Evolutionary conservation across 805 yeast species (phyloP).

Genomic region (Nematodospora valgi): DNA sequence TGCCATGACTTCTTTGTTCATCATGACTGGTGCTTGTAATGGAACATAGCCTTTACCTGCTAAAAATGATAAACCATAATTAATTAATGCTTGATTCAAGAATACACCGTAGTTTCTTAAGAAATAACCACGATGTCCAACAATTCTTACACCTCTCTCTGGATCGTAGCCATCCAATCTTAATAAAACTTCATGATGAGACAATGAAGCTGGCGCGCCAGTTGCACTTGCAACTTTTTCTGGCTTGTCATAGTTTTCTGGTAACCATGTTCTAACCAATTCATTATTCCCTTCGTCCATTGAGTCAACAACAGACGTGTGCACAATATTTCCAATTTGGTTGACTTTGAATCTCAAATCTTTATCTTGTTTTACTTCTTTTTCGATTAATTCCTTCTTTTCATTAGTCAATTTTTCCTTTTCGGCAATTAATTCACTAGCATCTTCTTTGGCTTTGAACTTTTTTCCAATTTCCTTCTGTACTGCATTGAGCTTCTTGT

Average conservation of each 20-base stretch:
- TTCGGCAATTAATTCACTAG: constrained; percentile 73
- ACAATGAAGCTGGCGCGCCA: constrained; percentile 69
- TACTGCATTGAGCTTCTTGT: constrained; percentile 82
- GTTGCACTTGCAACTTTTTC: constrained; percentile 74
- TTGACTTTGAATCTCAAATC: constrained; percentile 77
- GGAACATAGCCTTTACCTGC: constrained; percentile 78
- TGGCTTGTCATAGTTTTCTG: constrained; percentile 59
- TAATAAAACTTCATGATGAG: constrained; percentile 93
- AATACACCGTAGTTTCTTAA: constrained; percentile 94
- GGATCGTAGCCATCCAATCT: constrained; percentile 98
- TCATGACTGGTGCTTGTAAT: constrained; percentile 98
- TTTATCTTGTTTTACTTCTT: constrained; percentile 78
- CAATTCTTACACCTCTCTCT: constrained; percentile 95
- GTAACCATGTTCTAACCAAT: constrained; percentile 82
- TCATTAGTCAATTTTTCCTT: constrained; percentile 72
- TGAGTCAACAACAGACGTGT: constrained; percentile 84
- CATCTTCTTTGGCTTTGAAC: constrained; percentile 94
- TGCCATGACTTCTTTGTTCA: constrained; percentile 99
- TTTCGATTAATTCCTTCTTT: constrained; percentile 61
- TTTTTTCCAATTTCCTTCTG: constrained; percentile 93
- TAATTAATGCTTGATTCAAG: constrained; percentile 95
- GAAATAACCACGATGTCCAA: constrained; percentile 98
- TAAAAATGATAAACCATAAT: constrained; percentile 87
- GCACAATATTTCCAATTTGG: constrained; percentile 91
- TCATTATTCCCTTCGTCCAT: constrained; percentile 89